phyloP scores from a whole-genome alignment of 1,139 yeast genomes.

The Taphrina confusa region DNA sequence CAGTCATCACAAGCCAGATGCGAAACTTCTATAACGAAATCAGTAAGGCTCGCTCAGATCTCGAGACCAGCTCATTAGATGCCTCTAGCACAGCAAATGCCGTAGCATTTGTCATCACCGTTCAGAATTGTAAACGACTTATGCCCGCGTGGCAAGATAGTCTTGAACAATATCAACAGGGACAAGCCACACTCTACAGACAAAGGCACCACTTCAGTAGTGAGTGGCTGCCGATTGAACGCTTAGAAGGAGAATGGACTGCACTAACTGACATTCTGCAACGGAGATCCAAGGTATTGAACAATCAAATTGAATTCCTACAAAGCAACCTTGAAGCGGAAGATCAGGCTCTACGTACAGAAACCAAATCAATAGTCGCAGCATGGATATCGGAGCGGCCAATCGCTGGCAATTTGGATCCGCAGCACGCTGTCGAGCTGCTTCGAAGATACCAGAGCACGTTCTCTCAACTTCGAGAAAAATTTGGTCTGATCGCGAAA shows the following conservation, averaged over 20 bases:
- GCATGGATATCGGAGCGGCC: slow-evolving; percentile 60
- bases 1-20: slow-evolving; percentile 46
- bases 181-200: slow-evolving; percentile 54
- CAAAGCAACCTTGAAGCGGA: slow-evolving; percentile 39
- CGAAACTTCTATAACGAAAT: slow-evolving; percentile 45
- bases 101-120: slow-evolving; percentile 47
- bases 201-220: slow-evolving; percentile 55
- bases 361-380: slow-evolving; percentile 48
- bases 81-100: slow-evolving; percentile 49
- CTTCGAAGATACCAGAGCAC: slow-evolving; percentile 53
- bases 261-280: slow-evolving; percentile 53
- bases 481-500: slow-evolving; percentile 46
- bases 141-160: slow-evolving; percentile 46
- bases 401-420: slow-evolving; percentile 51
- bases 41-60: slow-evolving; percentile 43
- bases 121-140: slow-evolving; percentile 45
- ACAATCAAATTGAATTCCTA: slow-evolving; percentile 38
- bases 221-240: slow-evolving; percentile 66
- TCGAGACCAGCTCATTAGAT: slow-evolving; percentile 49
- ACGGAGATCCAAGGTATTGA: slow-evolving; percentile 45
- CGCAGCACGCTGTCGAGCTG: slow-evolving; percentile 56
- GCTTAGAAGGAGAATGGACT: slow-evolving; percentile 57
- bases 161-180: slow-evolving; percentile 46
- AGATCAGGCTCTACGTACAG: slow-evolving; percentile 49
- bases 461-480: slow-evolving; percentile 42